Evolutionary conservation across 2,329 filamentous ascomycete genomes (phyloP), one percentile per base, ranked within the genome.

Genomic region (Ophiostoma tasmaniense): DNA sequence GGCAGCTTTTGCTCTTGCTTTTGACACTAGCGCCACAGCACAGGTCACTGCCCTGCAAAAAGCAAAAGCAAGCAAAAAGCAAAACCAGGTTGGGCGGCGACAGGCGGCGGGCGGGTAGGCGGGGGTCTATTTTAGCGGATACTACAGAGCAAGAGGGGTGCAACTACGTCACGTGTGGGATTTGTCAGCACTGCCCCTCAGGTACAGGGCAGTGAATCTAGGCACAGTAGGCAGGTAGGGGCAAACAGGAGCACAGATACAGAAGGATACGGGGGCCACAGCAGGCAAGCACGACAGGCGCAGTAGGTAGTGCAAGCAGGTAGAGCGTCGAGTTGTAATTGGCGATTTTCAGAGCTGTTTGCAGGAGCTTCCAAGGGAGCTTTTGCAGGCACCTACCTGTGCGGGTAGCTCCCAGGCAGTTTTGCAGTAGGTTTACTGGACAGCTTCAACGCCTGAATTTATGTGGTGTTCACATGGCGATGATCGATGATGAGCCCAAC

Each of bases 1-100:
- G 64, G 64, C 59, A 69, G 59, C 70, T 68, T 67, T 11, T 22
- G 22, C 33, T 33, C 33, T 33, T 33, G 45, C 69, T 64, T 35
- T 39, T 39, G 61, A 35, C 30, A 35, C 61, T 39, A 35, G 61
- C 35, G 37, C 37, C 37, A 39, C 37, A 39, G 37, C 37, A 39
- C 37, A 39, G 37, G 37, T n/a, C n/a, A 10, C 11, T 11, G 22
- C 22, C 8, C n/a, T 14, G 52, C 52, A 20, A 50, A 50, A 6
- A 68, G 69, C 28, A 66, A 59, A 66, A 33, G 33, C 33, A 33
- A 33, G 33, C 33, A 33, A 33, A 33, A 33, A 33, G 33, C 33
- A 33, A 8, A 69, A 68, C 69, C 67, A 67, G 66, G 68, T 73
- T 72, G 71, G 72, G 71, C 64, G 71, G 71, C 64, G 71, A 69